Conservation (phyloP, 2,329 filamentous ascomycete genomes). For the Magnaporthiopsis poae region DNA sequence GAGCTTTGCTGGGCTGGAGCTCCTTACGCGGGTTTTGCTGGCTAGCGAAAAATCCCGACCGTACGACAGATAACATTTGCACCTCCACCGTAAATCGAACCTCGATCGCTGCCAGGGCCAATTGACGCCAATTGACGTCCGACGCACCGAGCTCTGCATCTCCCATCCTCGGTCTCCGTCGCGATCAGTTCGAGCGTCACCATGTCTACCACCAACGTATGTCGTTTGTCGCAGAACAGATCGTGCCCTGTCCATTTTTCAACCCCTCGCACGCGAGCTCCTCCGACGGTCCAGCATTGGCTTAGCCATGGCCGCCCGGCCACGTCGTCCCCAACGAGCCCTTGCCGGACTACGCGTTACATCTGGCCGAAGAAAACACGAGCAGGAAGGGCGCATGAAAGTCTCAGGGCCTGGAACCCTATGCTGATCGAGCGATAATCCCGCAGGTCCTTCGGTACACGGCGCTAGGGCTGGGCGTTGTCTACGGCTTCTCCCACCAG, state of each 20-base stretch:
- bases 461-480: constrained; percentile 78
- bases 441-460: constrained; percentile 89
- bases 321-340: neutral
- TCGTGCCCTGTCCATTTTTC: neutral
- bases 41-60: constrained; percentile 9
- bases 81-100: constrained; percentile 2
- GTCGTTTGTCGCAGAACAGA: constrained; percentile 19
- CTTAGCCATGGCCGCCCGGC: neutral
- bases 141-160: constrained; percentile 21
- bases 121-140: constrained; percentile 16
- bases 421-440: neutral
- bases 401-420: neutral
- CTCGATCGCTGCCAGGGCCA: constrained; percentile 11
- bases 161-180: constrained; percentile 27
- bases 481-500: constrained; percentile 96
- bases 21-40: constrained; percentile 8
- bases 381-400: neutral
- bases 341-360: neutral
- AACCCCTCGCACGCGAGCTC: neutral
- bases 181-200: constrained; percentile 34
- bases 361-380: neutral
- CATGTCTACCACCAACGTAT: constrained; percentile 61
- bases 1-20: constrained; percentile 4
- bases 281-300: too few species aligned
- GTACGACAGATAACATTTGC: constrained; percentile 2